These are phyloP conservation scores for Monascus ruber DNA, from an alignment of 2,329 filamentous ascomycete species.

Conservation along the genomic window DNA sequence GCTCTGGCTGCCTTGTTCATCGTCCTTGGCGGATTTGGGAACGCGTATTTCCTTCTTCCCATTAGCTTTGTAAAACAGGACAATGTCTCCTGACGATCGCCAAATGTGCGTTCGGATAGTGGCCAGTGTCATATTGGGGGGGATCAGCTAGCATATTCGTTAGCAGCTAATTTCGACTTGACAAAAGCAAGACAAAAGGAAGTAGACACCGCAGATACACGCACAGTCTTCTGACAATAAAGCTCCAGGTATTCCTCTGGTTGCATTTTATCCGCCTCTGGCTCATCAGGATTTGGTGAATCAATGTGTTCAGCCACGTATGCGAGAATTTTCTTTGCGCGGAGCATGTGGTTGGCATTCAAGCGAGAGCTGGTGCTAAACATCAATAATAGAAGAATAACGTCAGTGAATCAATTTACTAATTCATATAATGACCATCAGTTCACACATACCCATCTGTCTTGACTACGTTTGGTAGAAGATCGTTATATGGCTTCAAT, in stretches of 20 bases:
- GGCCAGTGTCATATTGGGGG: constrained; percentile 80
- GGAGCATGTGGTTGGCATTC: constrained; percentile 93
- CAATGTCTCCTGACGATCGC: constrained; percentile 87
- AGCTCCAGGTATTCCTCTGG: constrained; percentile 92
- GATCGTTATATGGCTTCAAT: constrained; percentile 66
- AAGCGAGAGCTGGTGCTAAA: constrained; percentile 65
- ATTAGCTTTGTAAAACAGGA: constrained; percentile 84
- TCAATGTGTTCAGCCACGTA: constrained; percentile 93
- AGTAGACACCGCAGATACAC: constrained; percentile 16
- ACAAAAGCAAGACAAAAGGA: not conserved
- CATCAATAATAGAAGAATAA: not conserved
- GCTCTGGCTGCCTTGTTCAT: constrained; percentile 3
- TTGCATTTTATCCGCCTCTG: constrained; percentile 50
- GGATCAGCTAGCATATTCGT: constrained; percentile 36
- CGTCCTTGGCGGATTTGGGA: constrained; percentile 9
- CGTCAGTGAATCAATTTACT: not conserved
- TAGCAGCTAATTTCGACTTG: constrained; percentile 3
- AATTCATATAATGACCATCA: not conserved
- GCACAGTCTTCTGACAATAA: constrained; percentile 84
- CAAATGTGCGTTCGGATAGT: constrained; percentile 86
- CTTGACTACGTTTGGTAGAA: constrained; percentile 61
- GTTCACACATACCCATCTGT: constrained; percentile 49
- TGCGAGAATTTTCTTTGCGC: constrained; percentile 83
- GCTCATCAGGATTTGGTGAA: constrained; percentile 46
- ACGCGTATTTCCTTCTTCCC: constrained; percentile 52